A percentile compares a stretch with the other conserved stretches of the same genome.
Conservation (phyloP, 768 basidiomycete species). For the Amanita brunnescens region DNA sequence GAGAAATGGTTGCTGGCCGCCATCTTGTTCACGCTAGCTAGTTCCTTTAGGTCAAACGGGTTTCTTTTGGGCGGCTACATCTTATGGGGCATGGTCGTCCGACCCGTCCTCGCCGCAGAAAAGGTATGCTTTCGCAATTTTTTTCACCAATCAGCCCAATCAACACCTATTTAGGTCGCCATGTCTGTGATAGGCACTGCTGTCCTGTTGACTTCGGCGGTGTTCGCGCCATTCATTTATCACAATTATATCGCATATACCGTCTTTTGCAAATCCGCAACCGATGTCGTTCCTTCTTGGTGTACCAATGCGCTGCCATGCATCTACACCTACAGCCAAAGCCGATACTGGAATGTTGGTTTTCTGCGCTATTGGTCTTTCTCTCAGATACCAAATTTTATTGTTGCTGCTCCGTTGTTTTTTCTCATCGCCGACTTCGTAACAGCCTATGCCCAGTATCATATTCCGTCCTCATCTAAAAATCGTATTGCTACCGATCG, state of each 20-base stretch:
- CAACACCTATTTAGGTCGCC: constrained; percentile 23
- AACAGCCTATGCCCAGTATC: constrained; percentile 16
- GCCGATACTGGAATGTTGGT: constrained; percentile 80
- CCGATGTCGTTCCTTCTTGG: constrained; percentile 39
- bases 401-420: constrained; percentile 70
- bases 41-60: constrained; percentile 70
- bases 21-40: constrained; percentile 54
- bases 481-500: neutral
- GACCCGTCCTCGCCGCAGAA: constrained; percentile 35
- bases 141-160: constrained; percentile 1
- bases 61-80: constrained; percentile 71
- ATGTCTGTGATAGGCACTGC: constrained; percentile 25
- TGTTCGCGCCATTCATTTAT: constrained; percentile 56
- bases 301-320: constrained; percentile 53
- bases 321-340: constrained; percentile 78
- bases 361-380: constrained; percentile 81
- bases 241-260: constrained; percentile 65
- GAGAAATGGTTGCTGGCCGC: constrained; percentile 48
- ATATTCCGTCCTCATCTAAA: neutral
- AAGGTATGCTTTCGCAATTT: constrained; percentile 20
- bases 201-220: constrained; percentile 32
- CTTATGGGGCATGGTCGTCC: constrained; percentile 58
- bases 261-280: constrained; percentile 47
- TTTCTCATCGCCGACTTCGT: constrained; percentile 33
- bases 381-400: constrained; percentile 81